Conservation (phyloP, 331 rosid genomes). For the Spiraea crenata region DNA sequence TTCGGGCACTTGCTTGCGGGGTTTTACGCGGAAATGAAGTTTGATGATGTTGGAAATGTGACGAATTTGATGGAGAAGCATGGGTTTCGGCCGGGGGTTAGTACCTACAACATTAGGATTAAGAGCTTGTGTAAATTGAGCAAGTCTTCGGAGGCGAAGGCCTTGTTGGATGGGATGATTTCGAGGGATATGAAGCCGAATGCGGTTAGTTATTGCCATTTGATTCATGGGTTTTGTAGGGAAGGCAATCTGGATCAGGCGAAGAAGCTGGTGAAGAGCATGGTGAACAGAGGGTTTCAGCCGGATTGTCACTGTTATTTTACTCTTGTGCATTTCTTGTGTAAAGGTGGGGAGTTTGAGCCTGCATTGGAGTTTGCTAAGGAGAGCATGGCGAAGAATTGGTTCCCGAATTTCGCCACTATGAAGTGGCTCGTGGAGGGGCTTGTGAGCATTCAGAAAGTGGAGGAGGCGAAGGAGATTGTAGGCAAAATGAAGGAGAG, state of each 20-base stretch:
- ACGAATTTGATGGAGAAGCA: slow-evolving; percentile 55
- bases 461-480: slow-evolving; percentile 58
- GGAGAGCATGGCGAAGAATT: slow-evolving; percentile 58
- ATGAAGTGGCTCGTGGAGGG: slow-evolving; percentile 77
- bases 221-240: slow-evolving; percentile 70
- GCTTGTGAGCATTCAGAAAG: slow-evolving; percentile 50
- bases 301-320: slow-evolving; percentile 55
- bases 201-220: slow-evolving; percentile 43
- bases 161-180: slow-evolving; percentile 66
- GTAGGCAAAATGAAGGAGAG: slow-evolving; percentile 61
- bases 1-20: slow-evolving; percentile 46
- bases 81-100: slow-evolving; percentile 29
- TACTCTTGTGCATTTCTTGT: slow-evolving; percentile 48
- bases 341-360: slow-evolving; percentile 54
- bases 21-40: slow-evolving; percentile 58
- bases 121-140: slow-evolving; percentile 69
- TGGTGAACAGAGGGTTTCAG: slow-evolving; percentile 48
- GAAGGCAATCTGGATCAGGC: slow-evolving; percentile 77
- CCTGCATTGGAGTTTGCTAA: slow-evolving; percentile 37
- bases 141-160: slow-evolving; percentile 62
- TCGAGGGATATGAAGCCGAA: slow-evolving; percentile 61
- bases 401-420: slow-evolving; percentile 61
- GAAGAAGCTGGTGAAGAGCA: slow-evolving; percentile 48
- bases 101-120: slow-evolving; percentile 67
- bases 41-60: slow-evolving; percentile 73